Conservation (phyloP, 1,284 basidiomycete genomes). For the Chalciporus sp. region DNA sequence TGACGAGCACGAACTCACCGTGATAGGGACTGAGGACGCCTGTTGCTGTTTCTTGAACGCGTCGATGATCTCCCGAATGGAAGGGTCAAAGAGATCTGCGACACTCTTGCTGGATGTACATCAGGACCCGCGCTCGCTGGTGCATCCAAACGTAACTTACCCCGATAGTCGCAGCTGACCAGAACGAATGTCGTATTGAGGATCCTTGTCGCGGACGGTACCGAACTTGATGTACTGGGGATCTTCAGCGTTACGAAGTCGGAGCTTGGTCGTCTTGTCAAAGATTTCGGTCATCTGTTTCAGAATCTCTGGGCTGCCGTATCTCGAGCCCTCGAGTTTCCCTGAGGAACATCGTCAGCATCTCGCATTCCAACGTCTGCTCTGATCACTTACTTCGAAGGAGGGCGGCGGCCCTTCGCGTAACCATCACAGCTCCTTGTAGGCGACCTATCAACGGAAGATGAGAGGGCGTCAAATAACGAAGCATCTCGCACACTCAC, state of each 20-base stretch:
- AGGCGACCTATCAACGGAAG: constrained; percentile 31
- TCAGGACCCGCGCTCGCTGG: not conserved
- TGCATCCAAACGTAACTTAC: constrained; percentile 27
- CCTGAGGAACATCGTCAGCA: constrained; percentile 32
- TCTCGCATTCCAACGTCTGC: no score
- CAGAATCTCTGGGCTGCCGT: constrained; percentile 39
- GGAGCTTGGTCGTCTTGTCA: constrained; percentile 53
- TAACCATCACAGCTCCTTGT: constrained; percentile 45
- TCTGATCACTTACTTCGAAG: constrained; percentile 36
- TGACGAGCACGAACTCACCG: constrained; percentile 26
- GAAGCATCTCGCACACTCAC: constrained; percentile 31
- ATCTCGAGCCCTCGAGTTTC: constrained; percentile 33
- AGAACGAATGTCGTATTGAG: constrained; percentile 43
- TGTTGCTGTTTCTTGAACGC: constrained; percentile 40
- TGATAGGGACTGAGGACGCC: constrained; percentile 35
- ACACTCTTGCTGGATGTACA: constrained; percentile 38
- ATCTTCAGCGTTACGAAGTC: constrained; percentile 44
- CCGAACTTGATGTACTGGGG: constrained; percentile 54
- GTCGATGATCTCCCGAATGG: constrained; percentile 43
- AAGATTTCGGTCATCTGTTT: constrained; percentile 48
- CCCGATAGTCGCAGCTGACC: constrained; percentile 50
- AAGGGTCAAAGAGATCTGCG: constrained; percentile 49
- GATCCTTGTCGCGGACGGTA: constrained; percentile 47
- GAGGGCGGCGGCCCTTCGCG: constrained; percentile 39
- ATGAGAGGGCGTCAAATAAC: constrained; percentile 5